Conservation (phyloP, 345 rosid species). For the Citrus mangshanensis region DNA sequence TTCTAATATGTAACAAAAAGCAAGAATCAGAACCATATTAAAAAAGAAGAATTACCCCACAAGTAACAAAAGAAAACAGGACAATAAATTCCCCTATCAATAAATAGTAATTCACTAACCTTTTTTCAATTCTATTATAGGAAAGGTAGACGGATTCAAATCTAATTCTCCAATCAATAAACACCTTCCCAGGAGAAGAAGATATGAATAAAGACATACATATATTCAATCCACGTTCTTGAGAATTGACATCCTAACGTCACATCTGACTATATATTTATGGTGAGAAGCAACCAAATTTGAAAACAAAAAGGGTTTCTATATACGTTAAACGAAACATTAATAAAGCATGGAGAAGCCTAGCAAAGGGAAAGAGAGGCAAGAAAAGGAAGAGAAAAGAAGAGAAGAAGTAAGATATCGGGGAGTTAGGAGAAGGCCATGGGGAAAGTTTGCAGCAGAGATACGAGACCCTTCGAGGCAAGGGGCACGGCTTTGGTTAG, state of each 20-base stretch:
- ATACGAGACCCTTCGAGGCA: conserved; percentile 71
- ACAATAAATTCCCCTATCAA: background rate
- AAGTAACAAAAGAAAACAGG: background rate
- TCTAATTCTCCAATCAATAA: conserved; percentile 12
- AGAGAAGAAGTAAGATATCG: conserved; percentile 46
- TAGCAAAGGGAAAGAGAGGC: conserved; percentile 15
- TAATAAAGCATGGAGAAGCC: conserved; percentile 10
- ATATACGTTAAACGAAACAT: background rate
- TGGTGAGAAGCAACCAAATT: background rate
- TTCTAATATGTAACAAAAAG: background rate
- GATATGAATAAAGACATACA: background rate
- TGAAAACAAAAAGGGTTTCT: background rate
- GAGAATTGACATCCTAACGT: background rate
- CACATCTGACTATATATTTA: background rate
- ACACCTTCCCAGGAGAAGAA: conserved; percentile 11
- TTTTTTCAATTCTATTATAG: conserved; percentile 10
- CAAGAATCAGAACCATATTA: conserved; percentile 4
- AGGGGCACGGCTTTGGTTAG: conserved; percentile 80
- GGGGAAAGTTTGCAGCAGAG: conserved; percentile 93
- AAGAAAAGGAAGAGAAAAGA: conserved; percentile 24
- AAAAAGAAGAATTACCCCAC: background rate
- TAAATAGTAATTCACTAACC: background rate
- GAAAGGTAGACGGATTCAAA: conserved; percentile 25
- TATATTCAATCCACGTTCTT: conserved; percentile 8
- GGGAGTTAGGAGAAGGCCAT: conserved; percentile 77